These are phyloP conservation scores for Lyophyllum decastes DNA, from an alignment of 768 basidiomycete genomes.

Conservation along the genomic window DNA sequence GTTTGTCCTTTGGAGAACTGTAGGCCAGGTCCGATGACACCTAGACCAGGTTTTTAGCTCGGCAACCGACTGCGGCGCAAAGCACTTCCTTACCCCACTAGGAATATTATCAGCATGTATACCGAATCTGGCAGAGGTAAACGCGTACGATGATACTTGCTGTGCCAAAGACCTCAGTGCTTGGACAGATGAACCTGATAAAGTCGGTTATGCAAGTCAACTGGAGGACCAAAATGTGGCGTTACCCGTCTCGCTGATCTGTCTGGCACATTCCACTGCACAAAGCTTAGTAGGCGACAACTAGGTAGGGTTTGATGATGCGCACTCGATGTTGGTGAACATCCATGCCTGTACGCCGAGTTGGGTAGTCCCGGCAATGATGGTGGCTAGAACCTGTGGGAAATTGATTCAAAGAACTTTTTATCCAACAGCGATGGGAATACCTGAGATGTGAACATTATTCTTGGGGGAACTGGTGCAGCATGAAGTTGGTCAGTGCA, in stretches of 20 bases:
- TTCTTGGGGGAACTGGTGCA: neutral
- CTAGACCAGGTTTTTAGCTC: conserved; percentile 23
- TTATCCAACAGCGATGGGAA: neutral
- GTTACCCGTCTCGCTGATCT: conserved; percentile 44
- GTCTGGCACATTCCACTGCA: conserved; percentile 47
- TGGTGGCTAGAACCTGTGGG: conserved; percentile 53
- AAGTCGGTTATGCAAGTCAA: neutral
- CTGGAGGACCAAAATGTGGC: conserved; percentile 3
- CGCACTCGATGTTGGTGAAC: conserved; percentile 52
- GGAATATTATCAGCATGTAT: neutral
- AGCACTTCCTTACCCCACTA: neutral
- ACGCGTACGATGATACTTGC: conserved; percentile 58
- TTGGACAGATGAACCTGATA: conserved; percentile 50
- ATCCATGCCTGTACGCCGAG: conserved; percentile 67
- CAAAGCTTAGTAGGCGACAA: neutral
- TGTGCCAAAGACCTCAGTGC: conserved; percentile 52
- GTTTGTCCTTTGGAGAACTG: conserved; percentile 56
- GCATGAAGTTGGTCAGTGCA: conserved; percentile 33
- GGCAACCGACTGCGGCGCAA: neutral
- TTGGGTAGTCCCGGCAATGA: conserved; percentile 65
- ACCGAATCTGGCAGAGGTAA: neutral
- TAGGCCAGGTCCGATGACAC: conserved; percentile 61
- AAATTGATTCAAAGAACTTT: neutral
- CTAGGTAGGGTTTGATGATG: neutral
- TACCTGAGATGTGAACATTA: conserved; percentile 41